These are phyloP conservation scores for Monilinia aucupariae DNA, from an alignment of 2,329 filamentous ascomycete species.

Conservation along the genomic window DNA sequence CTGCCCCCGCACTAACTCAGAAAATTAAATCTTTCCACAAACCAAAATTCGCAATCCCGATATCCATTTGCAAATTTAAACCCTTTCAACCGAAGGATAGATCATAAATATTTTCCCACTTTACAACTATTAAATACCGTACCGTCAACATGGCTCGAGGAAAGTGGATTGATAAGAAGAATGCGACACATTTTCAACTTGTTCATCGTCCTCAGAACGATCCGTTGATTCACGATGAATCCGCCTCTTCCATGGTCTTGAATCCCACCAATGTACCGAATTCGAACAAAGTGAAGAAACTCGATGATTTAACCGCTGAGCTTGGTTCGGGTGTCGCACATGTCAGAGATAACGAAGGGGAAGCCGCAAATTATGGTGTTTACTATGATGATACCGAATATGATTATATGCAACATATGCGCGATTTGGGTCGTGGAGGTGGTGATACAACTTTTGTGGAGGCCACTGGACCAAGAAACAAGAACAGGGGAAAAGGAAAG, in stretches of 20 bases:
- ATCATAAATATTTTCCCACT: background rate
- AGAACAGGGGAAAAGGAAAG: conserved; percentile 70
- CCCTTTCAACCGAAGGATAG: background rate
- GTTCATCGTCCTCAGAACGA: conserved; percentile 97
- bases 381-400: conserved; percentile 95
- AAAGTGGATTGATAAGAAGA: conserved; percentile 71
- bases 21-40: conserved; percentile 18
- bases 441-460: conserved; percentile 83
- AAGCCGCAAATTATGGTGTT: conserved; percentile 88
- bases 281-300: conserved; percentile 55
- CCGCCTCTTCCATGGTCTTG: conserved; percentile 85
- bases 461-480: conserved; percentile 52
- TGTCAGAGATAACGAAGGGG: conserved; percentile 85
- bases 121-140: conserved; percentile 23
- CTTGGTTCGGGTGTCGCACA: conserved; percentile 60
- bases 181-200: conserved; percentile 85
- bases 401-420: conserved; percentile 99
- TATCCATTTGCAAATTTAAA: background rate
- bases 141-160: conserved; percentile 33
- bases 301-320: conserved; percentile 71
- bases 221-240: conserved; percentile 87
- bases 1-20: conserved; percentile 10
- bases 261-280: conserved; percentile 56
- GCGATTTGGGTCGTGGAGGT: conserved; percentile 66
- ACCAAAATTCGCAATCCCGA: conserved; percentile 10